Evolutionary conservation across 1,139 yeast genomes (phyloP), one percentile per base, ranked within the genome.

Genomic region (Hyphopichia fennica): DNA sequence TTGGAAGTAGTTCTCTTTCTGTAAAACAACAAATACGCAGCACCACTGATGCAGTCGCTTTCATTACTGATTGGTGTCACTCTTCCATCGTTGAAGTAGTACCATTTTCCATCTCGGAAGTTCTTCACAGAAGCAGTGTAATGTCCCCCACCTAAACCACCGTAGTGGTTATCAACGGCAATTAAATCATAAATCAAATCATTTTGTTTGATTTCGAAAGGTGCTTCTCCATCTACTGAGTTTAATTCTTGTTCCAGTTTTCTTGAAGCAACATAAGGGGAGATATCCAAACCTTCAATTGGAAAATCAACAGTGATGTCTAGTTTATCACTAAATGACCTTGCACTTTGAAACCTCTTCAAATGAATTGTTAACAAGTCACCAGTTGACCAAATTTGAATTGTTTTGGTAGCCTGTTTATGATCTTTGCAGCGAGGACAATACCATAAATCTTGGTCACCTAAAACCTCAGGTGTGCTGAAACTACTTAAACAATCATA

Each of bases 101-200:
- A 90, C 98, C 99, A 93, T 49, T 82, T 73, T 25, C 69, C 67
- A 54, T 88, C 96, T 39, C 81, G 72, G 62, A 82, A 84, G 57
- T 91, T 91, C 60, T 84, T 85, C 1, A 80, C 97, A 53, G 82
- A 84, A 0, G 98, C 89, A 1, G 99, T 93, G 60, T 93, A 93
- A 65, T 93, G 99, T 3, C 99, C 99, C 7, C 99, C 99, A 1
- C 98, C 98, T 27, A 93, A 72, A 0, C 98, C 97, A 42, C 99
- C 99, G 59, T 76, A 91, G 60, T 93, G 99, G 60, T 91, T 91
- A 60, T 91, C 98, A 20, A 93, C 97, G 0, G 95, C 98, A 55
- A 88, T 76, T 52, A 93, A 70, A 59, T 93, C 99, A 61, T 93
- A 93, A 0, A 88, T 61, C 15, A 63, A 56, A 8, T 65, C 65